Base-by-base conservation (phyloP, 2,329 filamentous ascomycete species). In the Pleomassaria siparia region DNA sequence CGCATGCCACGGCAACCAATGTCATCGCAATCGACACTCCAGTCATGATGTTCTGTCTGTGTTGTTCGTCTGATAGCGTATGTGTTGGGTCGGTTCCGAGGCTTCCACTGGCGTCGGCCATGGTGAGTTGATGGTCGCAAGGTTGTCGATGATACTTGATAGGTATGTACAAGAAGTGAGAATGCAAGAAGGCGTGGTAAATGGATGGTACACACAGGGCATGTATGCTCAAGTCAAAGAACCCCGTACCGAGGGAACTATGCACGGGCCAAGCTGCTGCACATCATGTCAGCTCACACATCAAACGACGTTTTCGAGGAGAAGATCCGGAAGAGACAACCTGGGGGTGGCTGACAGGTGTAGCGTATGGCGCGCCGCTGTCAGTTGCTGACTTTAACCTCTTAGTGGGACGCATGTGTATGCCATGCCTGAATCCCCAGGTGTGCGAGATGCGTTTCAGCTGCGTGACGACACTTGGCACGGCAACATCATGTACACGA, bases 361-460 rank as follows among this genome's bases (percentile, higher is more conserved):
- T 22, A 8, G 22, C 2, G 28, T 43, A 28, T 25, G 20, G 40
- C 40, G 24, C 29, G 6, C 28, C 4, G 26, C 40, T 22, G 26
- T 33, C 20, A 25, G n/a, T 22, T 37, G 4, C n/a, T 40, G 24
- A 28, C 4, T 26, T 40, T 16, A 29, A 40, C 13, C 28, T 40
- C 18, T 42, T 28, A 25, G 32, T 28, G 24, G 40, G 20, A 35
- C 39, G 13, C 30, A 35, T 13, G 40, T 24, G 37, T 40, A 15
- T 18, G n/a, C 16, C 9, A 18, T 29, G 37, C 40, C 37, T 54
- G 53, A 58, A 46, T 44, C 52, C 48, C 18, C 22, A 28, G 22
- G 46, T 46, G 55, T 58, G 13, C 22, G 50, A 58, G 49, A 30
- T 47, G 6, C 33, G 56, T 59, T 59, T 59, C 56, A 57, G 46